Conservation (phyloP, 768 basidiomycete species). For the Tylopilus rubrobrunneus region DNA sequence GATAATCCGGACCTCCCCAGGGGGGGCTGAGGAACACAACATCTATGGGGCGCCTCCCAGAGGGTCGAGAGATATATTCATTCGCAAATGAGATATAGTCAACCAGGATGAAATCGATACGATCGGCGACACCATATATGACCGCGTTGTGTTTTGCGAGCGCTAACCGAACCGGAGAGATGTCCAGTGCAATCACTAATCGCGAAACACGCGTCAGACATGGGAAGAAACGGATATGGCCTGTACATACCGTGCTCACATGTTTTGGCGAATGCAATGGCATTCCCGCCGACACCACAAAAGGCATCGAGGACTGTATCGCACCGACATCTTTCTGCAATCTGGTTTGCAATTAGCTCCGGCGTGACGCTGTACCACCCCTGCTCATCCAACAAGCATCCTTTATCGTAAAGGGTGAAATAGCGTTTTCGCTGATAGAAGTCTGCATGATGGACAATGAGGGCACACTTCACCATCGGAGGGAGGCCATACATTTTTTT, state of each 20-base stretch:
- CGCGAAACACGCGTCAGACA: neutral
- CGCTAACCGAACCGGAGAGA: constrained; percentile 75
- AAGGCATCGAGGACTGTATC: constrained; percentile 88
- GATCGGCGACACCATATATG: constrained; percentile 91
- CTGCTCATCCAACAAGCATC: constrained; percentile 87
- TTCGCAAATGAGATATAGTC: constrained; percentile 83
- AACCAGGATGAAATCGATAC: constrained; percentile 88
- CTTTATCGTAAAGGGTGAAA: constrained; percentile 76
- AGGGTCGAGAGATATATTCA: constrained; percentile 37
- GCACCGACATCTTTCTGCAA: constrained; percentile 88
- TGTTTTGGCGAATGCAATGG: constrained; percentile 94
- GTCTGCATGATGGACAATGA: constrained; percentile 46
- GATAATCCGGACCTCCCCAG: constrained; percentile 87
- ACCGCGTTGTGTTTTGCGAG: constrained; percentile 92
- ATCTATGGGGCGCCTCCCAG: constrained; percentile 58
- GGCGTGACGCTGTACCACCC: constrained; percentile 99
- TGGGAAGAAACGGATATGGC: neutral
- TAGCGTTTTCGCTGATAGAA: constrained; percentile 80
- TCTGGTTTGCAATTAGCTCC: constrained; percentile 86
- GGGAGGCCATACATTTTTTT: constrained; percentile 61
- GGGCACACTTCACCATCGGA: neutral
- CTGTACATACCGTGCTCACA: constrained; percentile 79
- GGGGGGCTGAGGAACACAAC: constrained; percentile 93
- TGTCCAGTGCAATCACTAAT: constrained; percentile 91
- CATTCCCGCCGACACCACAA: constrained; percentile 96